These are phyloP conservation scores for Gossypium lobatum DNA, from an alignment of 441 rosid species.

Conservation along the genomic window DNA sequence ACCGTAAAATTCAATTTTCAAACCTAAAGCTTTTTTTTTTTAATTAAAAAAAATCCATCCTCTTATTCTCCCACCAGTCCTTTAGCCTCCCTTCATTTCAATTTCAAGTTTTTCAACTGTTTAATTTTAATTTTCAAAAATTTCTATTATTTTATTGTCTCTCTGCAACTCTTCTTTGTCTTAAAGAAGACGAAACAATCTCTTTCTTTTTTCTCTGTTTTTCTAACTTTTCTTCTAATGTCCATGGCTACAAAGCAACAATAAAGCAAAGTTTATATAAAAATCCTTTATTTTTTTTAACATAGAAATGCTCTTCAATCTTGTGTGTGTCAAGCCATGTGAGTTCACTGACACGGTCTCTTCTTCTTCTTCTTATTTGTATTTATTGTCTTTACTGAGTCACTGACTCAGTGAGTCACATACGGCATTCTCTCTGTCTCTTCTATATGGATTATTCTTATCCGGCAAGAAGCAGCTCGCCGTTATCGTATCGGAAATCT, in stretches of 20 bases:
- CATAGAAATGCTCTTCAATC: conserved; percentile 25
- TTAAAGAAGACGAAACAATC: conserved; percentile 58
- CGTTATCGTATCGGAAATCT: conserved; percentile 69
- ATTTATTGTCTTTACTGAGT: conserved; percentile 22
- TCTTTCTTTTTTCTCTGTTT: conserved; percentile 15
- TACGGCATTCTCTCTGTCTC: conserved; percentile 7
- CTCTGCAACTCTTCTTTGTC: conserved; percentile 46
- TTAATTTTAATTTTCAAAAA: not conserved
- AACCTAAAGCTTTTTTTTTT: not conserved
- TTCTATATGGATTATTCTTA: conserved; percentile 74
- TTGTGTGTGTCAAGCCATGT: conserved; percentile 64
- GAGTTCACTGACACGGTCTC: conserved; percentile 71
- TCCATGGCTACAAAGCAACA: not conserved
- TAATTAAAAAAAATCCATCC: conserved; percentile 6
- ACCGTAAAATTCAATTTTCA: not conserved
- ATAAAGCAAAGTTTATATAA: conserved; percentile 8
- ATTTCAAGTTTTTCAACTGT: conserved; percentile 21
- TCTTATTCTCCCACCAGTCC: conserved; percentile 13
- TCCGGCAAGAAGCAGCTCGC: conserved; percentile 81
- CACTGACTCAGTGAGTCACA: conserved; percentile 35
- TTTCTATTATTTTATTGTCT: not conserved
- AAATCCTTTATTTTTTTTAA: not conserved
- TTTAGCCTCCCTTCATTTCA: conserved; percentile 17
- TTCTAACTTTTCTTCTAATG: not conserved
- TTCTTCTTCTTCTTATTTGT: conserved; percentile 7